Base-by-base conservation (phyloP, 139 green algal species). In the Pseudopediastrum boryanum region DNA sequence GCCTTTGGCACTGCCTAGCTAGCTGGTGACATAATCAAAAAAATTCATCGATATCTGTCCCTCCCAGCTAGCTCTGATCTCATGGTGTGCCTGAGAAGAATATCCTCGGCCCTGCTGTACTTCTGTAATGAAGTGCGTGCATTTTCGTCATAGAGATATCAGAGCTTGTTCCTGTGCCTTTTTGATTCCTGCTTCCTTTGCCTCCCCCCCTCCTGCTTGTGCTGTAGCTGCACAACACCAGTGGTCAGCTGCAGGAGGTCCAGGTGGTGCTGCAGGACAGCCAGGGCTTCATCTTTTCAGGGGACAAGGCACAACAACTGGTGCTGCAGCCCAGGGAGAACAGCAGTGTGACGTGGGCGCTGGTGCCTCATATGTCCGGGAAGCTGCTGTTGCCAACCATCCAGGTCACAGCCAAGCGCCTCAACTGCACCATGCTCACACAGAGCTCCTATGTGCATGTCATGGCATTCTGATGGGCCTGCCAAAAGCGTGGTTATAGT, bases 191-290 rank as follows among this genome's bases (percentile, higher is more conserved):
- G 27, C 23, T 25, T 25, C 42, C 35, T 23, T 41, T 52, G 29
- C 25, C n/a, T 13, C 70, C 35, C 31, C 41, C 33, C 19, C 36
- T 51, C 23, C 72, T 64, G 25, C 59, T 54, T 6, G n/a, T 21
- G 19, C 5, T 61, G 83, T 78, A 90, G 85, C 33, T 90, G 25
- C 77, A 80, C 29, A 87, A 84, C 71, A 80, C 77, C 19, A 65
- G 75, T 8, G 19, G 23, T 23, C 16, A 48, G 19, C 66, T 80
- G 1, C 64, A 81, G 54, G 85, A 90, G 48, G 50, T 90, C 0
- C 41, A 52, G 38, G 64, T 90, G 29, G 36, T 72, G 2, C 56
- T 90, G 16, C 79, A 83, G 62, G 85, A 90, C 44, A 39, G 80
- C 0, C 79, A 67, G 7, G 79, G 79, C 61, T 87, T 90, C 33